Percentiles rank a stretch among this genome's conserved stretches.
Conservation (phyloP, 1,139 yeast species). For the Candida sp. region DNA sequence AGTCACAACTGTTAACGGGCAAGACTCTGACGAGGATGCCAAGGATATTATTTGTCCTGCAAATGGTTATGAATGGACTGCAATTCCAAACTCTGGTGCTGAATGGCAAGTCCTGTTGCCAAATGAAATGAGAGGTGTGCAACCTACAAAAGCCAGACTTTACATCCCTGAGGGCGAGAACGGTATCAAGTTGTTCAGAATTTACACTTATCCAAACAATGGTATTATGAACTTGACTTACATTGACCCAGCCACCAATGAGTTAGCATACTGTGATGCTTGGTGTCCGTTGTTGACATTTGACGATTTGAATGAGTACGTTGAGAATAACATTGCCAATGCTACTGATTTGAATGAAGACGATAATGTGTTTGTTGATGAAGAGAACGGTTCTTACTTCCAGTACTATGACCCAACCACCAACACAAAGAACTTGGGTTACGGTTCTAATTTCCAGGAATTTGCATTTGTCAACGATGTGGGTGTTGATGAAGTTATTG, state of each 20-base stretch:
- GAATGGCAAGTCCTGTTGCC: conserved; percentile 73
- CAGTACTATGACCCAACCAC: conserved; percentile 44
- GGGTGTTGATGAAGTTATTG: conserved; percentile 61
- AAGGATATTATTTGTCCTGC: conserved; percentile 64
- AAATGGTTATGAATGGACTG: conserved; percentile 56
- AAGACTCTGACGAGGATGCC: conserved; percentile 32
- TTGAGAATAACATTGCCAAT: conserved; percentile 21
- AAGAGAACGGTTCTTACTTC: conserved; percentile 39
- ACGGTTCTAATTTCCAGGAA: conserved; percentile 66
- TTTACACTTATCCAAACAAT: conserved; percentile 77
- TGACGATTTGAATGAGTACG: conserved; percentile 29
- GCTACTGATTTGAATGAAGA: conserved; percentile 26
- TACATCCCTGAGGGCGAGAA: conserved; percentile 60
- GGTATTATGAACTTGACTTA: conserved; percentile 95
- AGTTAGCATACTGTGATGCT: conserved; percentile 73
- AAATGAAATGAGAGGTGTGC: conserved; percentile 49
- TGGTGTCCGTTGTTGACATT: conserved; percentile 70
- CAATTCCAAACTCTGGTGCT: conserved; percentile 56
- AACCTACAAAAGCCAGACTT: conserved; percentile 77
- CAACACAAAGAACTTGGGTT: conserved; percentile 49
- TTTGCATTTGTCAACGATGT: conserved; percentile 79
- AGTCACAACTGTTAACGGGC: conserved; percentile 58
- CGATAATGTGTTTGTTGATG: conserved; percentile 30
- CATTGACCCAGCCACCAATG: conserved; percentile 71
- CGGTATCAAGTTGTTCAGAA: conserved; percentile 70